Evolutionary conservation across 352 stramenopile species (phyloP).

Genomic region (Globisporangium spinosum): DNA sequence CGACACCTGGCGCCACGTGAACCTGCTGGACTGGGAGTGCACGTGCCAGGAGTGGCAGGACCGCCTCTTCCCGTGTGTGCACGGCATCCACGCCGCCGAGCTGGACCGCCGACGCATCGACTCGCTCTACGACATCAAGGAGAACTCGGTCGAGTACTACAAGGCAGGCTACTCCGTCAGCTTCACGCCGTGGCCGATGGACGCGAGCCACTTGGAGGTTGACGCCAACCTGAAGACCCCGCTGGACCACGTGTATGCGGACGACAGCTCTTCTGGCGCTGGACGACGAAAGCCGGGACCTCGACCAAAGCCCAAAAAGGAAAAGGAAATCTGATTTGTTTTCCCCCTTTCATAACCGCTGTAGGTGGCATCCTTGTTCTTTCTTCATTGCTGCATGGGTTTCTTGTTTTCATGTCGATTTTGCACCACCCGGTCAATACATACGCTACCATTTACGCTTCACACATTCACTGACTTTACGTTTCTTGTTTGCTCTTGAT

Average conservation of each 20-base stretch:
- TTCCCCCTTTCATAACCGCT: background rate
- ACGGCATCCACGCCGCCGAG: constrained; percentile 70
- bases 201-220: constrained; percentile 37
- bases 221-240: constrained; percentile 57
- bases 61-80: constrained; percentile 69
- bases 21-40: constrained; percentile 71
- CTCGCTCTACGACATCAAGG: constrained; percentile 61
- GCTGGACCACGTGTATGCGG: constrained; percentile 58
- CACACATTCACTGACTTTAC: background rate
- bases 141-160: constrained; percentile 70
- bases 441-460: background rate
- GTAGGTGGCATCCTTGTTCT: background rate
- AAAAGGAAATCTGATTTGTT: background rate
- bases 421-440: background rate
- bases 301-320: constrained; percentile 42
- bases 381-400: background rate
- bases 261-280: constrained; percentile 28
- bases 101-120: constrained; percentile 70
- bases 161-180: constrained; percentile 48
- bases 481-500: background rate
- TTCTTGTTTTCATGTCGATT: background rate
- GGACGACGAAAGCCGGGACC: constrained; percentile 45
- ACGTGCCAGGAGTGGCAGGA: constrained; percentile 83
- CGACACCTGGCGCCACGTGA: constrained; percentile 77
- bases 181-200: constrained; percentile 64